These are phyloP conservation scores for Escovopsis weberi DNA, from an alignment of 2,329 filamentous ascomycete species.

Conservation along the genomic window DNA sequence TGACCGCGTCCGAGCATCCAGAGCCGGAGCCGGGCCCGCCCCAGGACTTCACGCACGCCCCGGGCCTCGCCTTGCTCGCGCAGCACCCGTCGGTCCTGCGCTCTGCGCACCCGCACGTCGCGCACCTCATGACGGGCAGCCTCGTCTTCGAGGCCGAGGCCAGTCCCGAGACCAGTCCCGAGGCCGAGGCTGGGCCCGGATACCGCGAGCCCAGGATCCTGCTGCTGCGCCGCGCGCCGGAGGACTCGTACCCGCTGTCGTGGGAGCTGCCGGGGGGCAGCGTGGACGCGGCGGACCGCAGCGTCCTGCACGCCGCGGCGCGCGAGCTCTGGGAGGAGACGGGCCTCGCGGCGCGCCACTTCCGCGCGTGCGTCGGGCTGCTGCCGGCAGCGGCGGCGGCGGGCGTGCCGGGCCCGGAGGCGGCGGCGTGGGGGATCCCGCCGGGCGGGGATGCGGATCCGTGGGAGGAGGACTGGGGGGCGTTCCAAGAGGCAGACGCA, in stretches of 20 bases:
- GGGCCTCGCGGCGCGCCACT: slow-evolving; percentile 17
- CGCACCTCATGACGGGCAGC: slow-evolving; percentile 9
- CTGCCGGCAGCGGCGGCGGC: not conserved
- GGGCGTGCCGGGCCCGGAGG: not conserved
- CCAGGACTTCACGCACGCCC: slow-evolving; percentile 4
- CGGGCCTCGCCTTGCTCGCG: slow-evolving; percentile 5
- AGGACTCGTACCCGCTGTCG: slow-evolving; percentile 8
- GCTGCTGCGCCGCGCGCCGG: slow-evolving; percentile 8
- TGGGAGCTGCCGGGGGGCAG: slow-evolving; percentile 11
- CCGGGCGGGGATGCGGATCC: slow-evolving; percentile 4
- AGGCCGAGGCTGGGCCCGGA: not conserved
- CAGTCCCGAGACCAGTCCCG: not conserved
- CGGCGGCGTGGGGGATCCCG: slow-evolving; percentile 2
- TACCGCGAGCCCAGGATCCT: not conserved
- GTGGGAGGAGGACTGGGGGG: not conserved
- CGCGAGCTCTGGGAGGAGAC: slow-evolving; percentile 35
- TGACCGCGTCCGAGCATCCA: too few relatives aligned
- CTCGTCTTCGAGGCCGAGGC: slow-evolving; percentile 7
- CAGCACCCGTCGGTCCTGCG: slow-evolving; percentile 5
- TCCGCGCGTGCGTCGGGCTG: slow-evolving; percentile 11
- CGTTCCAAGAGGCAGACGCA: not conserved
- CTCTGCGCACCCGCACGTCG: slow-evolving; percentile 7
- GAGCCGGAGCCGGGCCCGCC: too few relatives aligned
- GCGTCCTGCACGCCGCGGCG: slow-evolving; percentile 23
- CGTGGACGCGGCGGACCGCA: slow-evolving; percentile 26